Percentiles rank a stretch among this genome's conserved stretches.
Evolutionary conservation across 805 yeast species (phyloP).

Genomic region (Saturnispora bothae): DNA sequence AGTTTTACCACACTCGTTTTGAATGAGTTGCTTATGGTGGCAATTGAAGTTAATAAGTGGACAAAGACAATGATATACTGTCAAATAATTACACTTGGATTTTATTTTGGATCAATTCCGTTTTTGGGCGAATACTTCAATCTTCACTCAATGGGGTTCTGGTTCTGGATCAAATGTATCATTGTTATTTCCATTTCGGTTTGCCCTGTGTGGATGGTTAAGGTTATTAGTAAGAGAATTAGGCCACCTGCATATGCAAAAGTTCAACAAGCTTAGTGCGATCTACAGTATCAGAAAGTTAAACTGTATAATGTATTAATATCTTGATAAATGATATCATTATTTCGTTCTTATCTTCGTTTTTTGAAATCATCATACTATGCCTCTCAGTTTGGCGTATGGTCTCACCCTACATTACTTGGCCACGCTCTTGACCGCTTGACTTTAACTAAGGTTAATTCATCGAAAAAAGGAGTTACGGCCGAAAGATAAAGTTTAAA

Average conservation of each 20-base stretch:
- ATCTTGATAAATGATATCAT: too few species aligned
- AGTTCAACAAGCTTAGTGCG: constrained; percentile 70
- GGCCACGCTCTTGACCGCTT: too few species aligned
- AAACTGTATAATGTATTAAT: too few species aligned
- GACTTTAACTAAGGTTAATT: too few species aligned
- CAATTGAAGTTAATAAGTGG: constrained; percentile 89
- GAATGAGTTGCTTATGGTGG: constrained; percentile 91
- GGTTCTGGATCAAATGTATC: constrained; percentile 59
- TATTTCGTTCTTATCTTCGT: too few species aligned
- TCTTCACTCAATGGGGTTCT: constrained; percentile 34
- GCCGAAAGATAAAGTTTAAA: too few species aligned
- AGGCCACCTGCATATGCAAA: constrained; percentile 96
- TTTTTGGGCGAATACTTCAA: constrained; percentile 82
- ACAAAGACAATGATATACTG: constrained; percentile 62
- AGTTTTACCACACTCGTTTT: constrained; percentile 70
- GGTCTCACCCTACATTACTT: too few species aligned
- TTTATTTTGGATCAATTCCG: constrained; percentile 71
- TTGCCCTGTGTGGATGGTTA: constrained; percentile 83
- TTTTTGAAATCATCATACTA: too few species aligned
- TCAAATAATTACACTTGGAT: constrained; percentile 55
- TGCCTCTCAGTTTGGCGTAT: too few species aligned
- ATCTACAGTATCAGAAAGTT: too few species aligned
- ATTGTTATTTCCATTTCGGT: constrained; percentile 60
- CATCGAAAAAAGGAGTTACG: too few species aligned
- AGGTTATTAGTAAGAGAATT: constrained; percentile 60